Evolutionary conservation across 768 basidiomycete species (phyloP).

Genomic region (Psilocybe tampanensis): DNA sequence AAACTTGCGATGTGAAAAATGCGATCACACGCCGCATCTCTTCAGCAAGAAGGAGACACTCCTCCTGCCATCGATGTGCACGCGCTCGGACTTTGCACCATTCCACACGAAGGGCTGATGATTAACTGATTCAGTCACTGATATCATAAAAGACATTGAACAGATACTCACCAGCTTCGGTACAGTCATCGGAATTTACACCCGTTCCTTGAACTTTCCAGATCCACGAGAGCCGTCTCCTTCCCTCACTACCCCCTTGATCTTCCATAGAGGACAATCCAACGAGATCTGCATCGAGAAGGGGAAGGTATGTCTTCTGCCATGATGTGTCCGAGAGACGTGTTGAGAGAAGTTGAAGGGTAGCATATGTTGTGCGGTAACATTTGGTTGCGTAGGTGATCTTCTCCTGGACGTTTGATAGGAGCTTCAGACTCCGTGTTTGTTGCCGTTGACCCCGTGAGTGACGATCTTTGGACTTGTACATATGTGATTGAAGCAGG

Average conservation of each 20-base stretch:
- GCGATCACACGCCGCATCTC: constrained; percentile 26
- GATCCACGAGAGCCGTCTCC: constrained; percentile 23
- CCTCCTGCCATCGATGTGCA: constrained; percentile 19
- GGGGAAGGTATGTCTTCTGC: constrained; percentile 9
- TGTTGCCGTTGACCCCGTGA: constrained; percentile 26
- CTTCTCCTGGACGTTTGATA: constrained; percentile 16
- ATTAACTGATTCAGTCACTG: not conserved
- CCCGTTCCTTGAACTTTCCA: constrained; percentile 18
- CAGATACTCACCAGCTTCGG: constrained; percentile 12
- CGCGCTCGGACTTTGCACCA: constrained; percentile 24
- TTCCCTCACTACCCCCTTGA: constrained; percentile 15
- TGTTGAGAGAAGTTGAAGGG: constrained; percentile 4
- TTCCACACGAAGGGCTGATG: constrained; percentile 16
- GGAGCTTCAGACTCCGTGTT: constrained; percentile 22
- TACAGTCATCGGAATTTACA: constrained; percentile 2
- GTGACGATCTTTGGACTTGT: constrained; percentile 29
- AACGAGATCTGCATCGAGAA: constrained; percentile 6
- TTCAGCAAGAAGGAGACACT: constrained; percentile 24
- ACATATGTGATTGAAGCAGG: constrained; percentile 28
- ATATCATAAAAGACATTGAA: too few species aligned
- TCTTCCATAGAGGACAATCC: too few species aligned
- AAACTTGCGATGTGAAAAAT: constrained; percentile 23
- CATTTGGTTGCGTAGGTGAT: constrained; percentile 14
- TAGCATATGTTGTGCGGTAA: constrained; percentile 16
- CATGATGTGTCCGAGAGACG: constrained; percentile 8